Percentiles rank a stretch among this genome's conserved stretches.
Conservation (phyloP, 2,329 filamentous ascomycete species). For the Aureobasidium zeae region DNA sequence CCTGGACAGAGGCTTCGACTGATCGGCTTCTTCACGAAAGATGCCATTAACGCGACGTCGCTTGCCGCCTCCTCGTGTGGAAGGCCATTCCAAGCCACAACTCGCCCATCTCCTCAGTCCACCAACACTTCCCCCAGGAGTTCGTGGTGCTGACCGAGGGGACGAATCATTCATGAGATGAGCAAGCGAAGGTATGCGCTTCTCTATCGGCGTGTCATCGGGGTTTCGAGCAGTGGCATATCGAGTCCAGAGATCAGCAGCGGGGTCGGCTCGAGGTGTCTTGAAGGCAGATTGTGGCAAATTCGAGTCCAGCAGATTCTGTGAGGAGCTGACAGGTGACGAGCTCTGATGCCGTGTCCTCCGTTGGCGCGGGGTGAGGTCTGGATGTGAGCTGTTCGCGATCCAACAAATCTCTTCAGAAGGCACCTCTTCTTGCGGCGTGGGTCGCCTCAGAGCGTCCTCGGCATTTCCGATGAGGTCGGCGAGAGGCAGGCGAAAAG, state of each 20-base stretch:
- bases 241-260: conserved; percentile 38
- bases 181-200: conserved; percentile 33
- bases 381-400: conserved; percentile 34
- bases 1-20: conserved; percentile 21
- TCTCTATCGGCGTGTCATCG: conserved; percentile 29
- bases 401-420: conserved; percentile 55
- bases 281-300: conserved; percentile 24
- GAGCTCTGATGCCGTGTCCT: conserved; percentile 40
- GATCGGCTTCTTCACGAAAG: conserved; percentile 26
- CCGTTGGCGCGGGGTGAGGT: conserved; percentile 35
- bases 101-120: conserved; percentile 43
- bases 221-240: conserved; percentile 32
- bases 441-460: conserved; percentile 40
- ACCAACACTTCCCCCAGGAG: conserved; percentile 37
- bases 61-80: conserved; percentile 35
- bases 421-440: conserved; percentile 44
- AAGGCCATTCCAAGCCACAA: conserved; percentile 41
- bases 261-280: conserved; percentile 40
- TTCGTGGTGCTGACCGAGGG: conserved; percentile 34
- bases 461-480: conserved; percentile 54
- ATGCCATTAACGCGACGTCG: conserved; percentile 30
- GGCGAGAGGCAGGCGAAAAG: conserved; percentile 48
- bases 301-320: conserved; percentile 24
- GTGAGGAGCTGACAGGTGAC: conserved; percentile 33
- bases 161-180: conserved; percentile 39